These are phyloP conservation scores for Abrus precatorius DNA, from an alignment of 306 rosid genomes.

Conservation along the genomic window DNA sequence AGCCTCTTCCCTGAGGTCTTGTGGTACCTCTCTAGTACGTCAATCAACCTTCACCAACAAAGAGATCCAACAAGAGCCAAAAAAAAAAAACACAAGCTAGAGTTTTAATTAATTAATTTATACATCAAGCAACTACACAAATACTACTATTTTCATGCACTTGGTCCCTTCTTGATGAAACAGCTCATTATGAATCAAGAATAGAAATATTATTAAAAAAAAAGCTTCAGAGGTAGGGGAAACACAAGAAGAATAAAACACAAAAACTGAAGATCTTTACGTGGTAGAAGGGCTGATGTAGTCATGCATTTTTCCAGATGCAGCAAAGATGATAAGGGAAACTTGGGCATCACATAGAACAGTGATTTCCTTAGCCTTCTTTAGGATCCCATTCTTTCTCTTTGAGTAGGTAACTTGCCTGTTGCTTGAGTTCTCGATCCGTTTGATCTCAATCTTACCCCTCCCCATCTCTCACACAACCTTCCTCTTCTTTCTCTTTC, in stretches of 20 bases:
- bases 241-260: not conserved
- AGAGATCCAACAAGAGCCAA: not conserved
- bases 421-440: constrained; percentile 81
- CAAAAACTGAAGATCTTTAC: constrained; percentile 47
- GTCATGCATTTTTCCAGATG: constrained; percentile 70
- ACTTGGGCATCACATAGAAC: constrained; percentile 85
- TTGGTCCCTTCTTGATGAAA: not conserved
- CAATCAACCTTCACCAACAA: constrained; percentile 62
- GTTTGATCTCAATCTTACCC: constrained; percentile 91
- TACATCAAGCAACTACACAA: not conserved
- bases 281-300: constrained; percentile 67
- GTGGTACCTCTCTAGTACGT: constrained; percentile 72
- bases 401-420: constrained; percentile 83
- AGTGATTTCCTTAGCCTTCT: constrained; percentile 83
- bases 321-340: constrained; percentile 64
- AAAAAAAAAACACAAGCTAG: not conserved
- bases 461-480: constrained; percentile 70
- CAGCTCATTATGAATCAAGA: not conserved
- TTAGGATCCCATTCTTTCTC: constrained; percentile 78
- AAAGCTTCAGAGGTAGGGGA: not conserved
- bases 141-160: not conserved
- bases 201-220: no score
- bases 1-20: constrained; percentile 63
- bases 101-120: not conserved
- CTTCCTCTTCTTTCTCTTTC: not conserved